Evolutionary conservation across 768 basidiomycete genomes (phyloP).

Genomic region (Lactarius akahatsu): DNA sequence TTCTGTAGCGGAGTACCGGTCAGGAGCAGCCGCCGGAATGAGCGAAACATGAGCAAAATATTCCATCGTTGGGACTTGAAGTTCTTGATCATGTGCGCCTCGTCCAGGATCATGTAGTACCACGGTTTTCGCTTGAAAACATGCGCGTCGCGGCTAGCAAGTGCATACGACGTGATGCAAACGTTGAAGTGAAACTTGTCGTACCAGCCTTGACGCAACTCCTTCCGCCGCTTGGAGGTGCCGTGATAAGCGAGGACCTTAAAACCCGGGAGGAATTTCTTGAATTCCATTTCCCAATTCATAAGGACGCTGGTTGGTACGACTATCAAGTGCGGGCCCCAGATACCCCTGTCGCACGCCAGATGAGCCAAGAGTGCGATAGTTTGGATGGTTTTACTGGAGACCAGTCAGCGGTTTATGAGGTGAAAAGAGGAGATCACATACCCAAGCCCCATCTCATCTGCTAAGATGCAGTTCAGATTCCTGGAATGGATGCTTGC

Average conservation of each 20-base stretch:
- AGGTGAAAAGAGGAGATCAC: slow-evolving; percentile 33
- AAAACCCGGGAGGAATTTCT: slow-evolving; percentile 91
- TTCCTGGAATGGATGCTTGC: slow-evolving; percentile 80
- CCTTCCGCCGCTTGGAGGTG: slow-evolving; percentile 81
- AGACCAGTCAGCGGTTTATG: slow-evolving; percentile 18
- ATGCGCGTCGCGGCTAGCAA: slow-evolving; percentile 87
- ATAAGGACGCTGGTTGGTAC: slow-evolving; percentile 91
- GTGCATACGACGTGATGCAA: slow-evolving; percentile 91
- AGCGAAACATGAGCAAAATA: slow-evolving; percentile 83
- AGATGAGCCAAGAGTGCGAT: slow-evolving; percentile 92
- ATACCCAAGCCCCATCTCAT: slow-evolving; percentile 94
- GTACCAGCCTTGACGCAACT: slow-evolving; percentile 87
- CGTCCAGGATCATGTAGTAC: slow-evolving; percentile 96
- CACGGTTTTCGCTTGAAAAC: slow-evolving; percentile 91
- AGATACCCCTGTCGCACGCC: slow-evolving; percentile 85
- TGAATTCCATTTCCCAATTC: slow-evolving; percentile 98
- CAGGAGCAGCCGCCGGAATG: slow-evolving; percentile 80
- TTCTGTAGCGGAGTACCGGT: slow-evolving; percentile 98
- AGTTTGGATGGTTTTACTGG: slow-evolving; percentile 93
- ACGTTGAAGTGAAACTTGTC: slow-evolving; percentile 90
- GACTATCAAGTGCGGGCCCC: slow-evolving; percentile 91
- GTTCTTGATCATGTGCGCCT: slow-evolving; percentile 98
- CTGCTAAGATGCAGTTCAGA: slow-evolving; percentile 81
- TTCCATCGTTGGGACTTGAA: slow-evolving; percentile 95
- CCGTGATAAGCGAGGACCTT: slow-evolving; percentile 89